phyloP scores from a whole-genome alignment of 2,329 filamentous ascomycete genomes.

The Monosporascus sp. region DNA sequence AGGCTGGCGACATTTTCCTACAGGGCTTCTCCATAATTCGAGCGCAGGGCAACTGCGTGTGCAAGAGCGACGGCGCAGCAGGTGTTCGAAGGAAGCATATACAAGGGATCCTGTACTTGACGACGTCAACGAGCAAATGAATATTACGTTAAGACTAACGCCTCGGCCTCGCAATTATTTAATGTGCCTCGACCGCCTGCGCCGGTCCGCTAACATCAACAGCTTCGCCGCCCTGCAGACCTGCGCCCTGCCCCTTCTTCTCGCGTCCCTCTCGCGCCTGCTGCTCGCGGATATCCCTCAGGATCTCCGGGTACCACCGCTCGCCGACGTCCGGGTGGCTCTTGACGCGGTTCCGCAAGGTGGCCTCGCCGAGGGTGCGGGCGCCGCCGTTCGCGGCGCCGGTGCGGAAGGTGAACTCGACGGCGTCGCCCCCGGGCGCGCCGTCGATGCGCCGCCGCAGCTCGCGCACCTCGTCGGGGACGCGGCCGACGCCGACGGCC shows the following conservation, averaged over 20 bases:
- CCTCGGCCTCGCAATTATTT: neutral
- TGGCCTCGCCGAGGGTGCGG: conserved; percentile 73
- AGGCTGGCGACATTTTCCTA: too few relatives aligned
- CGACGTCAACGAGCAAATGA: too few relatives aligned
- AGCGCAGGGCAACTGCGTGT: too few relatives aligned
- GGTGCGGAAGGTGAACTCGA: conserved; percentile 79
- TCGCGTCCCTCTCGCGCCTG: conserved; percentile 40
- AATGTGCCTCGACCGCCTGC: conserved; percentile 35
- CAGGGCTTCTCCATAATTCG: too few relatives aligned
- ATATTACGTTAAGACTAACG: too few relatives aligned
- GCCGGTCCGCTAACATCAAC: conserved; percentile 17
- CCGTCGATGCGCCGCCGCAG: conserved; percentile 56
- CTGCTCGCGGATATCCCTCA: conserved; percentile 53
- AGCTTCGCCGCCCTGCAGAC: conserved; percentile 6
- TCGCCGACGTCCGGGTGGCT: conserved; percentile 84
- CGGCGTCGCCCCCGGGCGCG: conserved; percentile 60
- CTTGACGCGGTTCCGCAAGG: conserved; percentile 77
- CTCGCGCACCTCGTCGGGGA: conserved; percentile 58
- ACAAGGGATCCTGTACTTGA: too few relatives aligned
- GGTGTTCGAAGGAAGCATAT: too few relatives aligned
- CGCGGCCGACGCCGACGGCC: conserved; percentile 46
- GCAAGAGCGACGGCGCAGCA: too few relatives aligned
- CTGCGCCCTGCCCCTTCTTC: conserved; percentile 16
- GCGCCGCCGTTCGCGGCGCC: conserved; percentile 62
- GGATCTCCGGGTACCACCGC: conserved; percentile 67